Conservation (phyloP, 1,139 yeast genomes). For the Nakaseomyces nivariensis region DNA sequence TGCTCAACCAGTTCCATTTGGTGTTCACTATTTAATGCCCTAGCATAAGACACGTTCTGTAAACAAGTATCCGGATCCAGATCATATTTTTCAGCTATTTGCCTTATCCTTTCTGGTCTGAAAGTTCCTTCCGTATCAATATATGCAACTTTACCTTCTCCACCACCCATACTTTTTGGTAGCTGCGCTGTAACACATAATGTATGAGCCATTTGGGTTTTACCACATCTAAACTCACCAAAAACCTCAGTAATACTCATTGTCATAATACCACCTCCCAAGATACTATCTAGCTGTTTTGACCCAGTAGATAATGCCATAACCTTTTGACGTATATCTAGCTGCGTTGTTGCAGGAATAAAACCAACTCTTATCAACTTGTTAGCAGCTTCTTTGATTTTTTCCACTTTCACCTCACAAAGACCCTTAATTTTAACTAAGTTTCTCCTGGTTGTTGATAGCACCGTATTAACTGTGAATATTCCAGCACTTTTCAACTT, state of each 20-base stretch:
- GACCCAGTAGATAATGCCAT: conserved; percentile 45
- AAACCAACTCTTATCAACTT: conserved; percentile 43
- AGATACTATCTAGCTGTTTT: conserved; percentile 41
- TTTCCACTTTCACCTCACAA: conserved; percentile 51
- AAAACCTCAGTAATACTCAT: conserved; percentile 56
- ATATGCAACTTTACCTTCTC: conserved; percentile 52
- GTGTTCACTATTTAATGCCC: conserved; percentile 53
- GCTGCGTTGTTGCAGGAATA: conserved; percentile 44
- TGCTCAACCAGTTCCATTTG: conserved; percentile 50
- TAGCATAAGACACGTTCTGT: conserved; percentile 46
- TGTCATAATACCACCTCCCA: conserved; percentile 52
- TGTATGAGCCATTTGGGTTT: conserved; percentile 52
- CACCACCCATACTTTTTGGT: conserved; percentile 48
- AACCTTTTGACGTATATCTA: conserved; percentile 41
- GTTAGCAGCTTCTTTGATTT: conserved; percentile 52
- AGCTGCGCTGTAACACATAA: conserved; percentile 51
- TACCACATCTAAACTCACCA: conserved; percentile 56
- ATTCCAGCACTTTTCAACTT: conserved; percentile 46
- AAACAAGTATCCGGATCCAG: conserved; percentile 45
- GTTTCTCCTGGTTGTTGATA: conserved; percentile 46
- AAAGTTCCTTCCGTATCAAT: conserved; percentile 56
- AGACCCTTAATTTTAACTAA: conserved; percentile 44
- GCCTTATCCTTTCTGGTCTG: conserved; percentile 45
- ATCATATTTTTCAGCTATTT: conserved; percentile 45
- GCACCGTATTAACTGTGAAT: conserved; percentile 42